Base-by-base conservation (phyloP, 1,284 basidiomycete species). In the Ganoderma resinaceum region DNA sequence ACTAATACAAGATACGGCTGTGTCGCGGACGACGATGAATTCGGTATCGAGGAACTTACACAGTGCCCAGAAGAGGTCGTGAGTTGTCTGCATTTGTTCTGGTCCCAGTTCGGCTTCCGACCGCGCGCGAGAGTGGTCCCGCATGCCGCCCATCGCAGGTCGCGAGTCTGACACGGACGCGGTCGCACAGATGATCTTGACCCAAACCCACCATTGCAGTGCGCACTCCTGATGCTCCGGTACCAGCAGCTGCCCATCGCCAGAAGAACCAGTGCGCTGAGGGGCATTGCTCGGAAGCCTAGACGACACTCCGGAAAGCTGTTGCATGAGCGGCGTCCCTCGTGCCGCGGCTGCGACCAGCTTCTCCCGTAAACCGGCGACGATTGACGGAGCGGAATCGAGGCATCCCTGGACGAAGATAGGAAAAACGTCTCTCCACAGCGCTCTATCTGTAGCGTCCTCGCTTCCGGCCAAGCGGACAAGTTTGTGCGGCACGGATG, bases 21-120 rank as follows among this genome's bases (percentile, higher is more conserved):
- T 91, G 76, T 97, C 94, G 63, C 95, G 88, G 79, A 97, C 97
- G 1, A 88, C 82, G 8, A 88, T 88, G 76, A 94, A 91, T 73
- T 97, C 96, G 20, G 93, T 95, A 66, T 95, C 93, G 63, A 98
- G 84, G 77, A 96, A 94, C 6, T 94, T 93, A 2, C 94, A 92
- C 61, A 98, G 84, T 75, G 95, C 94, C 69, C 92, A 88, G 79
- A 98, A 96, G 20, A 98, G 81, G 35, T 91, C 93, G 20, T 94
- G 88, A 1, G 93, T 92, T 0, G 93, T 93, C 35, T 89, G 88
- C 75, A 94, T 85, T 53, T 91, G 85, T 74, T 95, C 93, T 20
- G 90, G 85, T 73, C 94, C 91, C 64, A 91, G 89, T 70, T 84
- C 89, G 62, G 85, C 80, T 71, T 94, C 93, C 12, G 92, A 94